phyloP scores from a whole-genome alignment of 1,139 yeast genomes.

The Tardiomyces digboiensis region DNA sequence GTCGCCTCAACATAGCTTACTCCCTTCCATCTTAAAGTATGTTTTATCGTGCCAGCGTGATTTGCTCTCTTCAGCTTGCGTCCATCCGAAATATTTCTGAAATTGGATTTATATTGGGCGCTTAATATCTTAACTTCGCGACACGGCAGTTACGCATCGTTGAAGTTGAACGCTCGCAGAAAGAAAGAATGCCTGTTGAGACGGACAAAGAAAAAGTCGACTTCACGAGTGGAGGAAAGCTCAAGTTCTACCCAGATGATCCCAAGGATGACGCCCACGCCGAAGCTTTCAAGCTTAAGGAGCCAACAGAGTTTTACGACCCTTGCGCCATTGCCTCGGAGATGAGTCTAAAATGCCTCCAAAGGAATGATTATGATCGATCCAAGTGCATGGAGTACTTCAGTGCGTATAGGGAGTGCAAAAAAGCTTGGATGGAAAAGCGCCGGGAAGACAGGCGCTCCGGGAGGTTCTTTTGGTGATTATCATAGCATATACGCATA shows the following conservation, averaged over 20 bases:
- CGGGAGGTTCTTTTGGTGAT: slow-evolving; percentile 19
- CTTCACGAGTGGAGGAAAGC: slow-evolving; percentile 48
- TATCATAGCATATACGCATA: no score
- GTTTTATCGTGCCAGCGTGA: no score
- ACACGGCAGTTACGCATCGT: not conserved
- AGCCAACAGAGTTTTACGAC: slow-evolving; percentile 77
- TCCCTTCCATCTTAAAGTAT: no score
- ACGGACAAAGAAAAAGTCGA: slow-evolving; percentile 33
- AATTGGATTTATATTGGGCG: not conserved
- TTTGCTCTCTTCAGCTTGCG: no score
- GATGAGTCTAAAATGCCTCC: slow-evolving; percentile 79
- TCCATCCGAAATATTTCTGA: not conserved
- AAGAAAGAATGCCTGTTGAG: not conserved
- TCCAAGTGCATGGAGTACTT: slow-evolving; percentile 77
- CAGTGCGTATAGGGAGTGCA: slow-evolving; percentile 88
- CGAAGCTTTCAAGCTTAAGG: slow-evolving; percentile 53
- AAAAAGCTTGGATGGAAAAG: slow-evolving; percentile 56
- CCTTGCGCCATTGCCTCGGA: slow-evolving; percentile 88
- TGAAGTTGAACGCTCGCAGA: no score
- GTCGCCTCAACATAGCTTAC: no score
- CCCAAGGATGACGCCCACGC: slow-evolving; percentile 56
- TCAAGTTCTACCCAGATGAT: slow-evolving; percentile 76
- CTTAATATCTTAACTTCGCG: not conserved
- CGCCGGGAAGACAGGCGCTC: slow-evolving; percentile 28
- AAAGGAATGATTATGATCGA: slow-evolving; percentile 64